These are phyloP conservation scores for Coprinellus micaceus DNA, from an alignment of 768 basidiomycete genomes.

Conservation along the genomic window DNA sequence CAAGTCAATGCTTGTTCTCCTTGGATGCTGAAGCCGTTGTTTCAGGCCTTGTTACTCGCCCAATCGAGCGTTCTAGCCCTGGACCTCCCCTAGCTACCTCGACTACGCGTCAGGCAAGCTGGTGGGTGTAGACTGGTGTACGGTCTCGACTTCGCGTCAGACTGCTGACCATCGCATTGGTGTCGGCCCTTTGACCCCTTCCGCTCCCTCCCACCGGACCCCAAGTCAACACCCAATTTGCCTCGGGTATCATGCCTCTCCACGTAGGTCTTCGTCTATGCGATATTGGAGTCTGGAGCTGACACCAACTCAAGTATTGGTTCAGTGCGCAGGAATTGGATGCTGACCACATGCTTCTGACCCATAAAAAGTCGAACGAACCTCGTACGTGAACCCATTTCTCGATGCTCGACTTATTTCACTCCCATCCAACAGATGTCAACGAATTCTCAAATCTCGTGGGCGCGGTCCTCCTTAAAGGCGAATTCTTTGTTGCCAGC, in stretches of 20 bases:
- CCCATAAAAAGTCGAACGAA: neutral
- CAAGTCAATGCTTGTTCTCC: too few relatives aligned
- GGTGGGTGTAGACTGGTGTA: neutral
- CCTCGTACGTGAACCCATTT: neutral
- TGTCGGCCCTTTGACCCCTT: neutral
- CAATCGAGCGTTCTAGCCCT: too few relatives aligned
- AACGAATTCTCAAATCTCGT: slow-evolving; percentile 3
- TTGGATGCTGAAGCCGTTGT: too few relatives aligned
- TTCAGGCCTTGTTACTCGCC: too few relatives aligned
- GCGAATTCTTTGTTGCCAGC: slow-evolving; percentile 9
- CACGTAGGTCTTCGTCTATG: too few relatives aligned
- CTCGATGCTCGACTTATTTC: neutral
- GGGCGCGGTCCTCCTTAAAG: slow-evolving; percentile 3
- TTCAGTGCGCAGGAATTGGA: too few relatives aligned
- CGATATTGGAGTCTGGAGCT: too few relatives aligned
- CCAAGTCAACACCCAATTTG: too few relatives aligned
- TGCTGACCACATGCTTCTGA: too few relatives aligned
- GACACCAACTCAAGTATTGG: too few relatives aligned
- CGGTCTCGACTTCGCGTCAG: neutral
- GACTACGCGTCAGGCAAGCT: neutral
- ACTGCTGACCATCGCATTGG: neutral
- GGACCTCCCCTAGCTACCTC: too few relatives aligned
- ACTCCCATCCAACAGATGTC: neutral
- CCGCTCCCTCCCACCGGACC: neutral
- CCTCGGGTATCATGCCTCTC: too few relatives aligned